Conservation (phyloP, 2,329 filamentous ascomycete genomes). For the Cadophora gregata region DNA sequence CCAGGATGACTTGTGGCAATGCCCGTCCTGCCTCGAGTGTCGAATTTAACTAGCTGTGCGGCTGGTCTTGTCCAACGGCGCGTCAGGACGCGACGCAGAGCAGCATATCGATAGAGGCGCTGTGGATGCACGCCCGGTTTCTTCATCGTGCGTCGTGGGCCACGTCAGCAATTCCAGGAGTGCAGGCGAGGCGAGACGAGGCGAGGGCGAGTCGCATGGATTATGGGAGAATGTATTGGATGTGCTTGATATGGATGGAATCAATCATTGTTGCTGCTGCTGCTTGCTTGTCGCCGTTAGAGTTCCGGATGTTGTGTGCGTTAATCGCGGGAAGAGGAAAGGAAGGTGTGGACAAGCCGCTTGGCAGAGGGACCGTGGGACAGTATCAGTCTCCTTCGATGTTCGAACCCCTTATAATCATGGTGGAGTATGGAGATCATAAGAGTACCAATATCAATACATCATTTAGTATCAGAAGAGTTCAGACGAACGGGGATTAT, state of each 20-base stretch:
- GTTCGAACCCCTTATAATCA: neutral
- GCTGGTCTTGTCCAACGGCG: slow-evolving; percentile 20
- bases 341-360: neutral
- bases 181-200: too few species aligned
- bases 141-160: slow-evolving; percentile 10
- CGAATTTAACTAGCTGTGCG: neutral
- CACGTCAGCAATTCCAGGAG: neutral
- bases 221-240: slow-evolving; percentile 3
- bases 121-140: slow-evolving; percentile 3
- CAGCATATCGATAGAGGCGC: slow-evolving; percentile 18
- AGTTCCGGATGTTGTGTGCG: slow-evolving; percentile 2
- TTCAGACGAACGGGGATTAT: neutral
- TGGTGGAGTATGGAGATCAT: slow-evolving; percentile 7
- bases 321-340: neutral
- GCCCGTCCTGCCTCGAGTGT: slow-evolving; percentile 11
- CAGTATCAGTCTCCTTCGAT: slow-evolving; percentile 1
- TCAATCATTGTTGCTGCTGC: slow-evolving; percentile 8
- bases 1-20: slow-evolving; percentile 26
- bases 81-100: slow-evolving; percentile 19
- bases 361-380: neutral
- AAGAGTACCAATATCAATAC: neutral
- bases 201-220: neutral
- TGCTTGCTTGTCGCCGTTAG: slow-evolving; percentile 1
- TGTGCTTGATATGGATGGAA: neutral
- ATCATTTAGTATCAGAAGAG: neutral